phyloP scores from a whole-genome alignment of 805 yeast genomes.

The Debaryomyces maramus region DNA sequence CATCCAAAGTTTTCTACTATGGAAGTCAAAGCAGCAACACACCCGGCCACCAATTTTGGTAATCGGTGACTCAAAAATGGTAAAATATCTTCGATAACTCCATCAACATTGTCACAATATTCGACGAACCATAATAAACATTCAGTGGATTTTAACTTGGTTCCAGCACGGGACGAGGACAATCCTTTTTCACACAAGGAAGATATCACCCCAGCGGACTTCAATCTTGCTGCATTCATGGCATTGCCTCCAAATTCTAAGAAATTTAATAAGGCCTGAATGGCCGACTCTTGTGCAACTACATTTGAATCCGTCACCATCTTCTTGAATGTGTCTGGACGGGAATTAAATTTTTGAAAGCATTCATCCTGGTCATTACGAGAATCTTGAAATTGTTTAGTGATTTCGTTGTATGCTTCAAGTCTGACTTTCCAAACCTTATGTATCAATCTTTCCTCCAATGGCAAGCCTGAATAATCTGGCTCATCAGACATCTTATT shows the following conservation, averaged over 20 bases:
- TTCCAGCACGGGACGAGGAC: slow-evolving; percentile 70
- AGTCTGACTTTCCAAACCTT: slow-evolving; percentile 86
- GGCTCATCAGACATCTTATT: slow-evolving; percentile 42
- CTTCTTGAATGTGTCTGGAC: slow-evolving; percentile 56
- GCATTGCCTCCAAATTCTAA: slow-evolving; percentile 56
- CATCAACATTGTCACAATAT: slow-evolving; percentile 57
- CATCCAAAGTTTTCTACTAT: slow-evolving; percentile 67
- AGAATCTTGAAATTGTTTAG: slow-evolving; percentile 51
- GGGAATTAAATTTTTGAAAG: slow-evolving; percentile 49
- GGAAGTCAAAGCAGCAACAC: slow-evolving; percentile 54
- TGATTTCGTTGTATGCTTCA: slow-evolving; percentile 72
- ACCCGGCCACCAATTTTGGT: slow-evolving; percentile 78
- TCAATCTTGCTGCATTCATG: slow-evolving; percentile 38
- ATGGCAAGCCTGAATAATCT: slow-evolving; percentile 62
- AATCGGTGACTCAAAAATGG: slow-evolving; percentile 62
- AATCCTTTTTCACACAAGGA: slow-evolving; percentile 80
- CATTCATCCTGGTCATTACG: slow-evolving; percentile 56
- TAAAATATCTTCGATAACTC: slow-evolving; percentile 62
- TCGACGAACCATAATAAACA: slow-evolving; percentile 65
- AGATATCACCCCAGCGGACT: slow-evolving; percentile 41
- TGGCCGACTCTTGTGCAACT: slow-evolving; percentile 86
- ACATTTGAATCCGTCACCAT: slow-evolving; percentile 80
- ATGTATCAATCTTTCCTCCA: slow-evolving; percentile 65
- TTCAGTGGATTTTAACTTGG: slow-evolving; percentile 64
- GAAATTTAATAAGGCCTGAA: slow-evolving; percentile 53